Conservation (phyloP, 2,329 filamentous ascomycete genomes). For the Cytospora piceae region DNA sequence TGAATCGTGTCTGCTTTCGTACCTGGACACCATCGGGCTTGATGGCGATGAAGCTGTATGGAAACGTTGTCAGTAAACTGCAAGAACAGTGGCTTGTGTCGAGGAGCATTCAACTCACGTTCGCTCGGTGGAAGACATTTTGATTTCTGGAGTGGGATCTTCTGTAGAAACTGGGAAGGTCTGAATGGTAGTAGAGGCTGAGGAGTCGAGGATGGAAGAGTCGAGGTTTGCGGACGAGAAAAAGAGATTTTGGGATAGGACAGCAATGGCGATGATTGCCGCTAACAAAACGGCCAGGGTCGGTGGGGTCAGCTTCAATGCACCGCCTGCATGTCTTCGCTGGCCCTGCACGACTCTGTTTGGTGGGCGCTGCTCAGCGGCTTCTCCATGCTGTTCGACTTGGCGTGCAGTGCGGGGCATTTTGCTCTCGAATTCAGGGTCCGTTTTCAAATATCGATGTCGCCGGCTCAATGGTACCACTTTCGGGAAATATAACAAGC, state of each 20-base stretch:
- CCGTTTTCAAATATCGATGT: neutral
- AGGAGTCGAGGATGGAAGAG: conserved; percentile 35
- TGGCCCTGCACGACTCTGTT: conserved; percentile 14
- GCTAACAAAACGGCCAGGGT: conserved; percentile 26
- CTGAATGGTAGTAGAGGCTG: conserved; percentile 36
- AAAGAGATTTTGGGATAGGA: conserved; percentile 35
- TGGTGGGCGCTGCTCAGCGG: neutral
- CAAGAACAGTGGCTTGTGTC: too few species aligned
- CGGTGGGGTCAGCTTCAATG: conserved; percentile 17
- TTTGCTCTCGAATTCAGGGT: neutral
- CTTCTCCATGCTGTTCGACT: conserved; percentile 23
- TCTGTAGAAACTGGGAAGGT: conserved; percentile 34
- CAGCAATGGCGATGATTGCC: conserved; percentile 24
- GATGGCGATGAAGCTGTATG: conserved; percentile 94
- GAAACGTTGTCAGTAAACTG: conserved; percentile 27
- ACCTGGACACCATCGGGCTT: conserved; percentile 99
- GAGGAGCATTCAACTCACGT: conserved; percentile 64
- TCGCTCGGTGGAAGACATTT: conserved; percentile 77
- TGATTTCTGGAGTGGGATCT: conserved; percentile 44
- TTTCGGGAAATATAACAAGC: conserved; percentile 27
- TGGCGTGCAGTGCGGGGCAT: conserved; percentile 19
- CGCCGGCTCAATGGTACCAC: neutral
- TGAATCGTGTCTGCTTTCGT: conserved; percentile 40
- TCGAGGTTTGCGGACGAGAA: conserved; percentile 51
- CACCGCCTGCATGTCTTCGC: conserved; percentile 25